Conservation (phyloP, 1,284 basidiomycete species). For the Dichomitus squalens region DNA sequence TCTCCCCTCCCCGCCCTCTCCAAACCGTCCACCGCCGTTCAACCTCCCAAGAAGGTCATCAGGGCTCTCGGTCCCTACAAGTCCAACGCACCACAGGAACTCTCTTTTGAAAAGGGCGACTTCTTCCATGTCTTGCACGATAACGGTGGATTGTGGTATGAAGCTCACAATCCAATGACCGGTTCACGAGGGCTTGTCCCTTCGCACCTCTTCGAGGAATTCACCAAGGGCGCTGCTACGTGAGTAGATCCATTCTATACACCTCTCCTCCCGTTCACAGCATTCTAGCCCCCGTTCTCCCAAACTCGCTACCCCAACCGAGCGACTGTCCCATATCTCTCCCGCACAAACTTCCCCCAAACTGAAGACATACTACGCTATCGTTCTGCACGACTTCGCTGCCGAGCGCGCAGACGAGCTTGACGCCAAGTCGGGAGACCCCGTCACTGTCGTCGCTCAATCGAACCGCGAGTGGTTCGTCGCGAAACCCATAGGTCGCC, state of each 20-base stretch:
- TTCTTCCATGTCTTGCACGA: slow-evolving; percentile 93
- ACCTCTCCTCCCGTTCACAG: not conserved
- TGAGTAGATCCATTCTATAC: slow-evolving; percentile 40
- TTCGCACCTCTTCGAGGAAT: slow-evolving; percentile 84
- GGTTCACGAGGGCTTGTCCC: slow-evolving; percentile 93
- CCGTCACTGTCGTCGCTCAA: slow-evolving; percentile 90
- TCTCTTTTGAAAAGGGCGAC: slow-evolving; percentile 93
- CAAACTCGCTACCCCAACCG: slow-evolving; percentile 13
- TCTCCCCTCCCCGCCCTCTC: slow-evolving; percentile 64
- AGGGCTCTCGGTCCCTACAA: slow-evolving; percentile 77
- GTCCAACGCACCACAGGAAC: slow-evolving; percentile 80
- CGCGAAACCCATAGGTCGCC: slow-evolving; percentile 91
- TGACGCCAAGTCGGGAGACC: slow-evolving; percentile 91
- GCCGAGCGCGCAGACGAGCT: slow-evolving; percentile 97
- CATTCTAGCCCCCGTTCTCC: slow-evolving; percentile 22
- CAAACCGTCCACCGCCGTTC: slow-evolving; percentile 67
- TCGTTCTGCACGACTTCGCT: slow-evolving; percentile 93
- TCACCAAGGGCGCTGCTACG: slow-evolving; percentile 70
- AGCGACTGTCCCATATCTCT: slow-evolving; percentile 32
- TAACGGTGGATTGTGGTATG: slow-evolving; percentile 67
- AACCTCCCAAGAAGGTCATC: slow-evolving; percentile 95
- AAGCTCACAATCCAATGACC: slow-evolving; percentile 90
- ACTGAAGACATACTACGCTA: slow-evolving; percentile 81
- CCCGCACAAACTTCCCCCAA: slow-evolving; percentile 38
- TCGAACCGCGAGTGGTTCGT: slow-evolving; percentile 92